These are phyloP conservation scores for Alternaria viburni DNA, from an alignment of 2,329 filamentous ascomycete genomes.

Conservation along the genomic window DNA sequence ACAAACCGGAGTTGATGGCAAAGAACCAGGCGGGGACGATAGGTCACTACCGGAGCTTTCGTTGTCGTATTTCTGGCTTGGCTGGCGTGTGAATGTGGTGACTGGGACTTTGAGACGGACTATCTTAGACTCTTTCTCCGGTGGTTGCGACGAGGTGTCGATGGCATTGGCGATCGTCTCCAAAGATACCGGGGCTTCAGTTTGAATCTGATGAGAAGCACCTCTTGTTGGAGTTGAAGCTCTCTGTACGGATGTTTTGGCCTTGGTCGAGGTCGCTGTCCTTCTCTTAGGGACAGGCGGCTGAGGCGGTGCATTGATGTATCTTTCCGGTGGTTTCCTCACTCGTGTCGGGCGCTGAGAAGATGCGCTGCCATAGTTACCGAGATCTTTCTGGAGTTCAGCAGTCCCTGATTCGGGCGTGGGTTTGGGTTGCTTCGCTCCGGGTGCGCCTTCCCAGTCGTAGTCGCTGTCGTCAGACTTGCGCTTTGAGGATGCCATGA, in stretches of 20 bases:
- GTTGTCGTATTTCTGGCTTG: neutral
- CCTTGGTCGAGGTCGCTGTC: neutral
- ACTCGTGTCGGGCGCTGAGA: constrained; percentile 6
- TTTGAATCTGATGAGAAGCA: too few relatives aligned
- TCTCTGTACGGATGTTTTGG: neutral
- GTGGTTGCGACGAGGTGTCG: neutral
- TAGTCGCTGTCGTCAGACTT: neutral
- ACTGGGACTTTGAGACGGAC: neutral
- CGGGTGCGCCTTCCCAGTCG: neutral
- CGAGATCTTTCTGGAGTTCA: neutral
- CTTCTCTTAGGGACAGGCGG: neutral
- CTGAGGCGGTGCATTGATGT: neutral
- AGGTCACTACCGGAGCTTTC: neutral
- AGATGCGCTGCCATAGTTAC: constrained; percentile 9
- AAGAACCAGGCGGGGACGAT: neutral
- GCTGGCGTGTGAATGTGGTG: neutral
- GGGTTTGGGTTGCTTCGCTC: neutral
- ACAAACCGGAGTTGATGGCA: neutral
- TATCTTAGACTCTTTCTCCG: neutral
- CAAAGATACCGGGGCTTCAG: neutral
- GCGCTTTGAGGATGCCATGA: neutral
- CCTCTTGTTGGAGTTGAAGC: neutral
- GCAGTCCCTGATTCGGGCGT: neutral
- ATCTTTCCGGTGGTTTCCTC: neutral
- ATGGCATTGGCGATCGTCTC: neutral